Evolutionary conservation across 768 basidiomycete genomes (phyloP).

Genomic region (Clavaria fumosa): DNA sequence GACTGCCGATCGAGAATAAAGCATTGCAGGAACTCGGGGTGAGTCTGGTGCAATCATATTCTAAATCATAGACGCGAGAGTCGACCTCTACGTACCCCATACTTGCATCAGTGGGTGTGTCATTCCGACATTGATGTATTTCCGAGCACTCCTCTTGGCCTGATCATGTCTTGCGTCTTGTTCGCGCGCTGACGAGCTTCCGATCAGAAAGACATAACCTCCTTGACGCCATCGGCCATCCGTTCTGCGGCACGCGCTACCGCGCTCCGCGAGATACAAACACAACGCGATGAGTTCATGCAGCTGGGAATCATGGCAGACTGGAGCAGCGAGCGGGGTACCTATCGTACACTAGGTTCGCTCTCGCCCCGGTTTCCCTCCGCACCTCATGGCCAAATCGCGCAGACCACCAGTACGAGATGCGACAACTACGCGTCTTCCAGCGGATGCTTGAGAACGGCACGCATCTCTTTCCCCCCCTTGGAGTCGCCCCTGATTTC

Average conservation of each 20-base stretch:
- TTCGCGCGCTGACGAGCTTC: conserved; percentile 4
- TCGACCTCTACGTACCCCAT: background rate
- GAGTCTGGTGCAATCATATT: conserved; percentile 12
- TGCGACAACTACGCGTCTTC: conserved; percentile 76
- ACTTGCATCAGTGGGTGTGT: too few relatives aligned
- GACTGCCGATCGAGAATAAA: conserved; percentile 93
- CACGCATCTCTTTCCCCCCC: conserved; percentile 13
- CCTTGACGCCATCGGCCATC: conserved; percentile 43
- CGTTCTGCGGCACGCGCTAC: conserved; percentile 56
- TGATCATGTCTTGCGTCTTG: background rate
- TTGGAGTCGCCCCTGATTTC: background rate
- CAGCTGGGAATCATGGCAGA: conserved; percentile 86
- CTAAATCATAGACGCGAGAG: background rate
- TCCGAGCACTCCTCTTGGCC: too few relatives aligned
- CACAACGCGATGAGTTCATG: conserved; percentile 67
- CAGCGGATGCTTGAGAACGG: conserved; percentile 80
- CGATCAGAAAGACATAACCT: conserved; percentile 45
- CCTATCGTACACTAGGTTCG: conserved; percentile 78
- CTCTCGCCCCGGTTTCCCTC: conserved; percentile 2
- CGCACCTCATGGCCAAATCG: background rate
- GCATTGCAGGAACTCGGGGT: conserved; percentile 67
- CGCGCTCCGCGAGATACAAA: conserved; percentile 56
- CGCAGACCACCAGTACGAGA: conserved; percentile 74
- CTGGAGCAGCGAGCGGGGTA: conserved; percentile 46
- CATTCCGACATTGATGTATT: too few relatives aligned